Evolutionary conservation across 2,329 filamentous ascomycete genomes (phyloP).

Genomic region (Fusarium transvaalense): DNA sequence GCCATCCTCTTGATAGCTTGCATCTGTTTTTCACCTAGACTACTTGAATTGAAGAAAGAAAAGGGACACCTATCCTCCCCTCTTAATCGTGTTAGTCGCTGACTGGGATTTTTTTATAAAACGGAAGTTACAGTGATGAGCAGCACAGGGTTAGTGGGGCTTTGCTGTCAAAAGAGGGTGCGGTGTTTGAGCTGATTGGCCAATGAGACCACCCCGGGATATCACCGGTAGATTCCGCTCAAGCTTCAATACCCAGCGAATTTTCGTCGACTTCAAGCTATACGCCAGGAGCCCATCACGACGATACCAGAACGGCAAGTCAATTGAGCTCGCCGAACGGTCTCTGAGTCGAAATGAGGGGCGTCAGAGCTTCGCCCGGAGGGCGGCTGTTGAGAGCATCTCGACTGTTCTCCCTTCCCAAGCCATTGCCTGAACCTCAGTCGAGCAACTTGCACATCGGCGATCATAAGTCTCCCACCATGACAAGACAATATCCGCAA

Average conservation of each 20-base stretch:
- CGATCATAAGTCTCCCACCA: conserved; percentile 55
- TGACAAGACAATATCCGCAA: conserved; percentile 82
- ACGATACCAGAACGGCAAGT: conserved; percentile 43
- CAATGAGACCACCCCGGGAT: conserved; percentile 48
- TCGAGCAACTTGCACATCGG: conserved; percentile 57
- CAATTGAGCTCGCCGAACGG: conserved; percentile 51
- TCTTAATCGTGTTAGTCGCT: conserved; percentile 21
- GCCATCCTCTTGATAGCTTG: conserved; percentile 60
- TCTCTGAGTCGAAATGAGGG: conserved; percentile 51
- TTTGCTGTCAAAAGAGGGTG: conserved; percentile 4
- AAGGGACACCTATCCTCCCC: conserved; percentile 5
- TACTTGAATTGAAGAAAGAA: conserved; percentile 1
- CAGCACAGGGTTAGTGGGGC: conserved; percentile 44
- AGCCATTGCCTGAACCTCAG: conserved; percentile 75
- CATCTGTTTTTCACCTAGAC: conserved; percentile 42
- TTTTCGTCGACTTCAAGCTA: conserved; percentile 47
- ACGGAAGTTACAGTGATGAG: conserved; percentile 25
- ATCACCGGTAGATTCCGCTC: conserved; percentile 49
- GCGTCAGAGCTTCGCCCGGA: conserved; percentile 66
- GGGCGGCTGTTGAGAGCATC: conserved; percentile 83
- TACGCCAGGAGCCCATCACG: conserved; percentile 35
- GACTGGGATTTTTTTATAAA: conserved; percentile 24
- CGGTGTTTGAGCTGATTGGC: conserved; percentile 21
- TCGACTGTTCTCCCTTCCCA: conserved; percentile 88
- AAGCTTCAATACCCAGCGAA: conserved; percentile 47